Percentiles rank a stretch among this genome's conserved stretches.
phyloP scores from a whole-genome alignment of 73 alveolate genomes.

The Strombidium stylifer region DNA sequence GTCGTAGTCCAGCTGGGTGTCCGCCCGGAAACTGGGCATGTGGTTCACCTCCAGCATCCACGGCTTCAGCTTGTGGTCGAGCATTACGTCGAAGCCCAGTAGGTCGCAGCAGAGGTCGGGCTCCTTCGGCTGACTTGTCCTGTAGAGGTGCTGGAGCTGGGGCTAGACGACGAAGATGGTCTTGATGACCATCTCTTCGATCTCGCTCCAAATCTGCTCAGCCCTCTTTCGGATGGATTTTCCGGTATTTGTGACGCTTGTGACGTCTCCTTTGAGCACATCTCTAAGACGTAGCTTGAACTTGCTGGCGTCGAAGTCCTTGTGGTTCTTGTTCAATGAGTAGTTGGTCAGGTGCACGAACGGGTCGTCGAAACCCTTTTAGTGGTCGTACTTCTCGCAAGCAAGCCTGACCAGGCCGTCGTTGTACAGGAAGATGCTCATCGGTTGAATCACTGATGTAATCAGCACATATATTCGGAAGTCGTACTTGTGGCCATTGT shows the following conservation, averaged over 20 bases:
- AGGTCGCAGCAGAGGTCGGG: conserved; percentile 46
- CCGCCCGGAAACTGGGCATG: conserved; percentile 82
- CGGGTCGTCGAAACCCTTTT: conserved; percentile 2
- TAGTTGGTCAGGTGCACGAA: conserved; percentile 68
- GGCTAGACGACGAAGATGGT: conserved; percentile 67
- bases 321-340: conserved; percentile 53
- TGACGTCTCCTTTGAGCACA: conserved; percentile 12
- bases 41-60: conserved; percentile 92
- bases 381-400: conserved; percentile 59
- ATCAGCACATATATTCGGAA: conserved; percentile 54
- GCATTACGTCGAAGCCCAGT: conserved; percentile 66
- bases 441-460: conserved; percentile 67
- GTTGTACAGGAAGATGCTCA: conserved; percentile 81
- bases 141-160: conserved; percentile 54
- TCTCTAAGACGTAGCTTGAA: conserved; percentile 8
- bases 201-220: conserved; percentile 40
- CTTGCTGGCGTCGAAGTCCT: conserved; percentile 23
- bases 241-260: not conserved
- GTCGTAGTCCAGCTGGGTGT: conserved; percentile 69
- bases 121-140: conserved; percentile 53
- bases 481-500: conserved; percentile 56
- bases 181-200: conserved; percentile 68
- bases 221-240: not conserved
- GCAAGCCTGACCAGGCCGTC: conserved; percentile 89
- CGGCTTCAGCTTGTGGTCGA: conserved; percentile 73